Percentiles rank a stretch among this genome's conserved stretches.
Conservation (phyloP, 257 asterid genomes). For the Mitragyna speciosa region DNA sequence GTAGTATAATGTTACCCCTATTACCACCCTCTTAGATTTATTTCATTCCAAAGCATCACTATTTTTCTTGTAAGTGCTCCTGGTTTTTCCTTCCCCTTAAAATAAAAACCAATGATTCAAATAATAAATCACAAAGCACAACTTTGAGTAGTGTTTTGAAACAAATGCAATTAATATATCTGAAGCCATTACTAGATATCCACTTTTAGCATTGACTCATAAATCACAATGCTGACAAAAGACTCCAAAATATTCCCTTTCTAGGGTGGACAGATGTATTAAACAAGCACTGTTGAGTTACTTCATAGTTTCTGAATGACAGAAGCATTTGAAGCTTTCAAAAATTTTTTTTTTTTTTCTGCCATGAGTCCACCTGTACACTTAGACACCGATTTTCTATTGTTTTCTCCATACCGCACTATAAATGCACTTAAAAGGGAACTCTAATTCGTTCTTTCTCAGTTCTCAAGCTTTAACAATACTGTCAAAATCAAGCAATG, state of each 20-base stretch:
- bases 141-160: constrained; percentile 1
- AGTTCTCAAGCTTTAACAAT: neutral
- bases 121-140: constrained; percentile 8
- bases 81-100: neutral
- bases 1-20: neutral
- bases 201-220: constrained; percentile 27
- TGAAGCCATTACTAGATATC: constrained; percentile 28
- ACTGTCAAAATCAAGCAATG: neutral
- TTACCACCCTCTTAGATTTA: neutral
- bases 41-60: neutral
- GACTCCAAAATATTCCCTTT: neutral
- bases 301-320: neutral
- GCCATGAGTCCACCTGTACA: neutral
- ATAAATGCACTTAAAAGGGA: neutral
- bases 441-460: neutral
- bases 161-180: constrained; percentile 14
- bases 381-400: no score
- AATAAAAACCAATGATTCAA: neutral
- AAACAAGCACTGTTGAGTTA: constrained; percentile 1
- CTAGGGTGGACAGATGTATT: constrained; percentile 15
- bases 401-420: neutral
- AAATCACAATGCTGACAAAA: neutral
- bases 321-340: neutral
- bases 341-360: neutral
- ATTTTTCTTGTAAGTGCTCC: neutral